Evolutionary conservation across 78 protist genomes (phyloP).

Genomic region (Speleostelium caveatum): DNA sequence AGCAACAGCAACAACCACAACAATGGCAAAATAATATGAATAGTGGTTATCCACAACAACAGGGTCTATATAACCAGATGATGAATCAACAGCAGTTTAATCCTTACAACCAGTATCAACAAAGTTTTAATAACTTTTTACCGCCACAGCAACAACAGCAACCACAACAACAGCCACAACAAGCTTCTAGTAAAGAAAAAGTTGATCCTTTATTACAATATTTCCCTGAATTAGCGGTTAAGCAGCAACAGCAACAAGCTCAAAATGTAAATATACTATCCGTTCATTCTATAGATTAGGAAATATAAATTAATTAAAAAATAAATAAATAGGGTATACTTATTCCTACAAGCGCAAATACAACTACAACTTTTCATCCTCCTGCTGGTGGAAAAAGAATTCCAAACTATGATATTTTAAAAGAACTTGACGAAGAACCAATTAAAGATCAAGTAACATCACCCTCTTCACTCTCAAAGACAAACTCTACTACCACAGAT

Average conservation of each 20-base stretch:
- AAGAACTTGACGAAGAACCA: conserved; percentile 28
- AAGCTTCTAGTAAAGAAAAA: conserved; percentile 2
- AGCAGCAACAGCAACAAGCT: neutral
- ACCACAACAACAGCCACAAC: neutral
- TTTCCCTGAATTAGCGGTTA: conserved; percentile 64
- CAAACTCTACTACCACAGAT: neutral
- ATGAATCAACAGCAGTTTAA: conserved; percentile 34
- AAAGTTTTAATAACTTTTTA: neutral
- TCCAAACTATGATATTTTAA: conserved; percentile 60
- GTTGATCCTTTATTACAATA: conserved; percentile 44
- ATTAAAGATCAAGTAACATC: neutral
- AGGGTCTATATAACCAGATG: conserved; percentile 30
- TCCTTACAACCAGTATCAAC: conserved; percentile 20
- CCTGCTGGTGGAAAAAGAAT: conserved; percentile 5
- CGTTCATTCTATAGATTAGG: neutral
- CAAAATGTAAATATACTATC: neutral
- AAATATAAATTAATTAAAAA: neutral
- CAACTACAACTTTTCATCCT: neutral
- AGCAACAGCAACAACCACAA: conserved; percentile 11
- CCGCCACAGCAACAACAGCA: neutral
- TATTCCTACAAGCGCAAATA: conserved; percentile 2
- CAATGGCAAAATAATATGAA: conserved; percentile 25
- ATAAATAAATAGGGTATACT: conserved; percentile 24
- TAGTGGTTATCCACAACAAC: conserved; percentile 13
- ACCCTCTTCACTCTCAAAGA: neutral